Conservation (phyloP, 805 yeast species). For the Geotrichum ghanense region DNA sequence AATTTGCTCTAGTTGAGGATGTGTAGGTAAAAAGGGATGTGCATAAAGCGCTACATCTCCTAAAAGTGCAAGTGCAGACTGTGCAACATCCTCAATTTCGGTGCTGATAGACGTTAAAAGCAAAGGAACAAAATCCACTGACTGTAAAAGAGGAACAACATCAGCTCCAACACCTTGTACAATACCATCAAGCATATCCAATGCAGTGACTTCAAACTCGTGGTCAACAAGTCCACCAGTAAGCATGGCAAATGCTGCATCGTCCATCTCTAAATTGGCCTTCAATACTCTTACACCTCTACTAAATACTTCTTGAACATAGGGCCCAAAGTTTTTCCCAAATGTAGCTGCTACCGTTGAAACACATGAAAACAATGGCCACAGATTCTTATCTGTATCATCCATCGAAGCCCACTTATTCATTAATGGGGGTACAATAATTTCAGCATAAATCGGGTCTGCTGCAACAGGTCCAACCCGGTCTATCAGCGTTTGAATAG, state of each 20-base stretch:
- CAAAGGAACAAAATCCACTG: constrained; percentile 35
- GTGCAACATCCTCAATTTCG: constrained; percentile 78
- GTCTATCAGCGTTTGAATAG: constrained; percentile 82
- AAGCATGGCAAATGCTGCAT: constrained; percentile 39
- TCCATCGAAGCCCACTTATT: constrained; percentile 64
- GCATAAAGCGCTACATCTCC: constrained; percentile 77
- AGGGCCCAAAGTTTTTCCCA: constrained; percentile 77
- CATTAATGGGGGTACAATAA: constrained; percentile 71
- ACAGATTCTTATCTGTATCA: constrained; percentile 74
- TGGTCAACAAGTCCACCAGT: constrained; percentile 59
- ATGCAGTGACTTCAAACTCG: constrained; percentile 78
- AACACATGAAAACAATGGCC: constrained; percentile 91
- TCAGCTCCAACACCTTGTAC: constrained; percentile 60
- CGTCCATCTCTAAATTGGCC: constrained; percentile 53
- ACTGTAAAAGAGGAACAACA: constrained; percentile 27
- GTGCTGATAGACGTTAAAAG: constrained; percentile 64
- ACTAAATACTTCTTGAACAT: constrained; percentile 75
- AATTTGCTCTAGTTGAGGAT: constrained; percentile 23
- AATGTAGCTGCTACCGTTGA: constrained; percentile 81
- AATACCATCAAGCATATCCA: constrained; percentile 86
- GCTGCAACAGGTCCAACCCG: constrained; percentile 50
- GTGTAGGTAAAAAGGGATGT: constrained; percentile 26
- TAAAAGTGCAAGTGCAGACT: constrained; percentile 75
- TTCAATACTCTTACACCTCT: constrained; percentile 63
- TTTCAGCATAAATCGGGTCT: constrained; percentile 43